phyloP scores from a whole-genome alignment of 1,139 yeast species.

The Nadsonia starkeyi-henricii region DNA sequence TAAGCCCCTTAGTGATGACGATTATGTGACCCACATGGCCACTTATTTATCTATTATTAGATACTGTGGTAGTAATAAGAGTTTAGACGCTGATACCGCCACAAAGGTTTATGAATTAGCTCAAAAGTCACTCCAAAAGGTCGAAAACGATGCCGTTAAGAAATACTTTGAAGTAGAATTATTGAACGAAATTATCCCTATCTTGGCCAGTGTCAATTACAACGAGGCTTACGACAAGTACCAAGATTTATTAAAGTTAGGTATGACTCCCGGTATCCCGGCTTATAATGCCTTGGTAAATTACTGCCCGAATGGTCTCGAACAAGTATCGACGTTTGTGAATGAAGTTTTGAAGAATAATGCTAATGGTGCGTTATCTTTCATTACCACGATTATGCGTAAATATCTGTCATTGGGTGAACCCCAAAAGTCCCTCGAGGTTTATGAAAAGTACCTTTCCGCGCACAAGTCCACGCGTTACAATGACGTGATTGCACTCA shows the following conservation, averaged over 20 bases:
- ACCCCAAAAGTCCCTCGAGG: background rate
- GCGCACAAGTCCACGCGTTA: background rate
- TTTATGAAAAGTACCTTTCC: background rate
- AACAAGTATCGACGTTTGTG: background rate
- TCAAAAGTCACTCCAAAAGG: background rate
- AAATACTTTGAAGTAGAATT: background rate
- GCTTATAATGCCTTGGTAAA: background rate
- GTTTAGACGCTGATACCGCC: background rate
- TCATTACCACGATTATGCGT: background rate
- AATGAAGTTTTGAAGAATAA: background rate
- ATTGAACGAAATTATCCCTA: background rate
- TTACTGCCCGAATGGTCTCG: background rate
- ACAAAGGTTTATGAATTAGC: background rate
- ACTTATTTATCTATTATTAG: background rate
- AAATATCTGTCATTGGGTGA: background rate
- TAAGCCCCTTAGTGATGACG: background rate
- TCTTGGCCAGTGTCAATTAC: background rate
- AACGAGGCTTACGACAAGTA: background rate
- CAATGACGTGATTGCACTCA: background rate
- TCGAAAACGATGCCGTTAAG: background rate
- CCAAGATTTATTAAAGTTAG: background rate
- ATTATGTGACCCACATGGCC: background rate
- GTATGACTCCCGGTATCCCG: background rate
- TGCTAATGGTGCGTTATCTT: background rate
- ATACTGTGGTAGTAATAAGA: background rate